Conservation (phyloP, 768 basidiomycete species). For the Hirschioporus abietinus region DNA sequence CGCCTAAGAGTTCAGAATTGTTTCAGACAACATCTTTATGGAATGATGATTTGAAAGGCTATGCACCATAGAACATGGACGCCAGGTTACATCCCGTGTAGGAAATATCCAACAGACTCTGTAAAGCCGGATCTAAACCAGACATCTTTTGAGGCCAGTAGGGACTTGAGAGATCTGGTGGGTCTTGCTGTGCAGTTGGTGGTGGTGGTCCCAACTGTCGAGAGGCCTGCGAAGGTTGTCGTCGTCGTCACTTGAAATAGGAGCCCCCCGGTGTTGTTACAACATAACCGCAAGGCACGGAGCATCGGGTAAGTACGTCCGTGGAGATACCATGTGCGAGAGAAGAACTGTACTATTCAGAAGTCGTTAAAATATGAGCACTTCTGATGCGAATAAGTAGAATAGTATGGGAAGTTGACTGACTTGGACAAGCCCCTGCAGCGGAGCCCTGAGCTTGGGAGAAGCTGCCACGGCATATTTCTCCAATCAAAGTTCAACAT, state of each 20-base stretch:
- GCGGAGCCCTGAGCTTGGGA: neutral
- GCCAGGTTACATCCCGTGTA: neutral
- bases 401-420: neutral
- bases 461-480: neutral
- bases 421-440: neutral
- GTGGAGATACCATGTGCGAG: neutral
- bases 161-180: neutral
- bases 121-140: neutral
- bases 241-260: neutral
- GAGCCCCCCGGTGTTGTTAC: neutral
- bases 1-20: neutral
- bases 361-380: neutral
- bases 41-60: neutral
- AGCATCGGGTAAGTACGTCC: neutral
- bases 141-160: neutral
- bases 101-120: neutral
- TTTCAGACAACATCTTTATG: neutral
- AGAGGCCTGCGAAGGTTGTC: neutral
- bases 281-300: conserved; percentile 1
- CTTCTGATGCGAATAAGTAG: neutral
- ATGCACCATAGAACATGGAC: neutral
- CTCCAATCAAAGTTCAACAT: neutral
- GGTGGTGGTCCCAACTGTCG: conserved; percentile 1
- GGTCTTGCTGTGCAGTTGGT: neutral
- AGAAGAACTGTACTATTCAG: neutral